Evolutionary conservation across 2,329 filamentous ascomycete species (phyloP).

Genomic region (Xylariaceae sp.): DNA sequence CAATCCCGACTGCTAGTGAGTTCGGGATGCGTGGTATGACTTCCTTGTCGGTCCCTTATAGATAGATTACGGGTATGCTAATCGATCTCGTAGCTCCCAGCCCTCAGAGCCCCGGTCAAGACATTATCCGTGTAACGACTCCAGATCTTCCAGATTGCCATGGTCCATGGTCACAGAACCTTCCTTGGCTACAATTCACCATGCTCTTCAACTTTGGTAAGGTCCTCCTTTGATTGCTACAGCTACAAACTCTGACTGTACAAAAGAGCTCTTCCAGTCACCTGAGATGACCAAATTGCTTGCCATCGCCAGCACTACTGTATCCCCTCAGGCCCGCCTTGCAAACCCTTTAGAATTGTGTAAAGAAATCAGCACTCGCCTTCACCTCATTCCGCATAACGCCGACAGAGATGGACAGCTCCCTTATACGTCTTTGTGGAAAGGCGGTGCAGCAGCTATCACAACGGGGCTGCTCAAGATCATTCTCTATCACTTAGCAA

Average conservation of each 20-base stretch:
- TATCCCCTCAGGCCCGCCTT: no score
- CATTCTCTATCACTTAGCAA: constrained; percentile 6
- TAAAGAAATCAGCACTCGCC: not conserved
- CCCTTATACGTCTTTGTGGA: not conserved
- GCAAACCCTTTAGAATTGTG: not conserved
- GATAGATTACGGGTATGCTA: no score
- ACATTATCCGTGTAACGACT: constrained; percentile 4
- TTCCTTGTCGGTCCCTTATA: no score
- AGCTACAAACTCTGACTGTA: no score
- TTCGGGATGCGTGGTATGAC: no score
- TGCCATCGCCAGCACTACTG: no score
- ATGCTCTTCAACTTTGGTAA: not conserved
- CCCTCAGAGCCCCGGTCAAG: not conserved
- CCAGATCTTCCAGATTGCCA: not conserved
- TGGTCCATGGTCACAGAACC: constrained; percentile 5
- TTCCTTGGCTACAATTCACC: constrained; percentile 9
- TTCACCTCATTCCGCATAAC: not conserved
- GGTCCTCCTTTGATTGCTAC: not conserved
- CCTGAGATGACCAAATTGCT: no score
- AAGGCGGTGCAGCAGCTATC: not conserved
- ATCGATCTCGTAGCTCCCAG: constrained; percentile 1
- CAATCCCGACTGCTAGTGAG: no score
- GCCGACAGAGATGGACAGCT: not conserved
- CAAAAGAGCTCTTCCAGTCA: no score
- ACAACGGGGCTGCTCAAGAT: constrained; percentile 3